Conservation (phyloP, 441 rosid species). For the Raphanus hybrid region DNA sequence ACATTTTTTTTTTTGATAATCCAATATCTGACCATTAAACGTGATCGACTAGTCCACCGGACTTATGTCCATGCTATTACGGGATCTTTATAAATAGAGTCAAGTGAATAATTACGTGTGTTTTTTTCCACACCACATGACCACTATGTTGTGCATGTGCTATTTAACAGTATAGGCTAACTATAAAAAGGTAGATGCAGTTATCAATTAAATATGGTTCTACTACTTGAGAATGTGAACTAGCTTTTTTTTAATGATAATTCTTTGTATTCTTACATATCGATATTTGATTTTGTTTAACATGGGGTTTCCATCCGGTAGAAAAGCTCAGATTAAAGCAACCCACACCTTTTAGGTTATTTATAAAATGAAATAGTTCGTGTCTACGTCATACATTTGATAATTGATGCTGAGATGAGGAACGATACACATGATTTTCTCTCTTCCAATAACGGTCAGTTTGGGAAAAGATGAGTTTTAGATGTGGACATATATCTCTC, state of each 20-base stretch:
- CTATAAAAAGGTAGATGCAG: neutral
- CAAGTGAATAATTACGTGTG: neutral
- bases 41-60: no score
- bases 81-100: no score
- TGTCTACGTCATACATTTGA: neutral
- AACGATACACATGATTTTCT: slow-evolving; percentile 24
- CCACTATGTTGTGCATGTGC: neutral
- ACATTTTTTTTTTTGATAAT: no score
- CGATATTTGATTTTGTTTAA: no score
- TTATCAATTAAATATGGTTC: neutral
- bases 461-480: slow-evolving; percentile 4
- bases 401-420: neutral
- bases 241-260: neutral
- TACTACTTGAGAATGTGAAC: slow-evolving; percentile 6
- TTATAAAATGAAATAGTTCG: no score
- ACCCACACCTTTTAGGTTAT: no score
- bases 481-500: slow-evolving; percentile 23
- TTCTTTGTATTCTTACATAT: no score
- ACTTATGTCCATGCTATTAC: no score
- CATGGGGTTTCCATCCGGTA: no score
- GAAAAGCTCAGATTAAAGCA: no score
- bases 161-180: neutral
- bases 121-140: neutral
- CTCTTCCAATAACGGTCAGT: slow-evolving; percentile 5
- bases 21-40: no score